These are phyloP conservation scores for Xanthoparmelia taractica DNA, from an alignment of 495 filamentous ascomycete species.

Conservation along the genomic window DNA sequence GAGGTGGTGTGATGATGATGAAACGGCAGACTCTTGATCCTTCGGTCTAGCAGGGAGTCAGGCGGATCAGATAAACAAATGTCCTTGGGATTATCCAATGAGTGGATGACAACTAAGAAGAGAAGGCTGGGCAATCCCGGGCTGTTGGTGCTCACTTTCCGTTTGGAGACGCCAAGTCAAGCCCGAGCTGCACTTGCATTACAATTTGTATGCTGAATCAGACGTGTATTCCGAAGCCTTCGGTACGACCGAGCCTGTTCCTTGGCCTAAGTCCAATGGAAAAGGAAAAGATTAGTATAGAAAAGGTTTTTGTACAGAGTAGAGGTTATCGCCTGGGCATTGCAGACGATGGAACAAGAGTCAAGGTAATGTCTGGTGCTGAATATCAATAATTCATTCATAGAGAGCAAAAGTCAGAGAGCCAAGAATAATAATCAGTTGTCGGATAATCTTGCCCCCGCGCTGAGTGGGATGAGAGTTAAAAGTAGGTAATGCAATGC, in stretches of 20 bases:
- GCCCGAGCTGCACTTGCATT: background rate
- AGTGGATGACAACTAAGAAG: background rate
- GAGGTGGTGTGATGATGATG: background rate
- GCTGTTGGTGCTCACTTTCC: background rate
- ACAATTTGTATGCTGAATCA: background rate
- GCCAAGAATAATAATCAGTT: background rate
- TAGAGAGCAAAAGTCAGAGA: background rate
- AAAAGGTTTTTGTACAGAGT: background rate
- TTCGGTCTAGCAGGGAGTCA: background rate
- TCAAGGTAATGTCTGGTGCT: background rate
- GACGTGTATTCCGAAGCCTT: background rate
- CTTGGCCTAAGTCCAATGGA: background rate
- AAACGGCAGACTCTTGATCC: background rate
- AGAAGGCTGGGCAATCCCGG: background rate
- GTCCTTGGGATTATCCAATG: background rate
- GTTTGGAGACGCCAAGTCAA: background rate
- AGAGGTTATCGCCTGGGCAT: background rate
- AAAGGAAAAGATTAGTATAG: background rate
- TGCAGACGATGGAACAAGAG: background rate
- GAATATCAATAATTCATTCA: background rate
- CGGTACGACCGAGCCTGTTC: background rate
- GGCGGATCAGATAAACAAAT: background rate
- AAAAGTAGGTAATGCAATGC: background rate
- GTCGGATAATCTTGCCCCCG: background rate
- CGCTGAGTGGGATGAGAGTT: background rate